Conservation (phyloP, 768 basidiomycete species). For the Cystobasidium onofrii region DNA sequence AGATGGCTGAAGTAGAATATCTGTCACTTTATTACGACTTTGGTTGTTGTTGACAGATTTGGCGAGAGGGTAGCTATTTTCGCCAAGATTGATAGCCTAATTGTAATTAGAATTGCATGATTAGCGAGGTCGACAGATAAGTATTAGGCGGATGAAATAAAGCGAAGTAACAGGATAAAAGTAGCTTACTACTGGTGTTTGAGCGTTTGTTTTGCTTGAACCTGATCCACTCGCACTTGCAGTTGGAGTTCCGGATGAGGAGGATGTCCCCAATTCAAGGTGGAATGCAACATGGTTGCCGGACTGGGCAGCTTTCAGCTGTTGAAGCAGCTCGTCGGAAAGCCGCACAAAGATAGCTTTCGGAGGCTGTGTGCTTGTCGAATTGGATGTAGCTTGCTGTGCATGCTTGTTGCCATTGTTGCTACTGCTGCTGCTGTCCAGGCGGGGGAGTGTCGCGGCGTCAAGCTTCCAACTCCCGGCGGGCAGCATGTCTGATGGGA, state of each 20-base stretch:
- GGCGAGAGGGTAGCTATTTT: conserved; percentile 12
- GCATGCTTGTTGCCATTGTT: neutral
- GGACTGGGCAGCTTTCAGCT: neutral
- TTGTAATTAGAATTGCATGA: neutral
- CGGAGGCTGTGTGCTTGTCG: neutral
- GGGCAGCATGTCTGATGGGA: neutral
- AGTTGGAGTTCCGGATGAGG: neutral
- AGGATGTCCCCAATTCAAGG: neutral
- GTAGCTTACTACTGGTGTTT: neutral
- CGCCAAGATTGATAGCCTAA: conserved; percentile 15
- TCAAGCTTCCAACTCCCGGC: conserved; percentile 2
- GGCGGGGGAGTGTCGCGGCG: conserved; percentile 7
- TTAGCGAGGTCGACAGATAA: neutral
- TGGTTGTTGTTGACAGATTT: neutral
- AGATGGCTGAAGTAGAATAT: neutral
- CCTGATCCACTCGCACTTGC: neutral
- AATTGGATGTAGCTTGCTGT: neutral
- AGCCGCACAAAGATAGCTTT: neutral
- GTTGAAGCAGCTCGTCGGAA: neutral
- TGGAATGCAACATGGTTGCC: neutral
- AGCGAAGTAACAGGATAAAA: neutral
- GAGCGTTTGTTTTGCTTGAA: neutral
- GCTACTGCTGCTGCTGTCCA: conserved; percentile 13
- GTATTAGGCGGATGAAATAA: neutral
- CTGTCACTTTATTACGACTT: neutral